phyloP scores from a whole-genome alignment of 176 grass and related monocot species.

The Pharus latifolius region DNA sequence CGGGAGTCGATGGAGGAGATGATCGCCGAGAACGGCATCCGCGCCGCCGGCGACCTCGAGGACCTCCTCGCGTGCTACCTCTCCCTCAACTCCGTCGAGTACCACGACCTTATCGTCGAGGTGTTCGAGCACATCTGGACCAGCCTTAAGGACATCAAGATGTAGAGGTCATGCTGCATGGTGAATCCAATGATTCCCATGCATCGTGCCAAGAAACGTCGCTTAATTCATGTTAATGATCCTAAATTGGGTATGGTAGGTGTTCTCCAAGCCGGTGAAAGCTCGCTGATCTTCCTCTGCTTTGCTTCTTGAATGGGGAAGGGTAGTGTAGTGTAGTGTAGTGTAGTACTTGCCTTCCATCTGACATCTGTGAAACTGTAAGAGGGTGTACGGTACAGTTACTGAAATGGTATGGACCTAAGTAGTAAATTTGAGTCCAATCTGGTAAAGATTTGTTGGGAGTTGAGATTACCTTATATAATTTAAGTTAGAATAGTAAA shows the following conservation, averaged over 20 bases:
- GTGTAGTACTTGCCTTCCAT: neutral
- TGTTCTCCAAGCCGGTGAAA: slow-evolving; percentile 8
- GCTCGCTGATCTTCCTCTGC: neutral
- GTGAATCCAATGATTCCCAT: neutral
- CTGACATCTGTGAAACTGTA: neutral
- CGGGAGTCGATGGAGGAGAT: slow-evolving; percentile 94
- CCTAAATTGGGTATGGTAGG: slow-evolving; percentile 19
- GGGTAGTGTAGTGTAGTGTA: too few species aligned
- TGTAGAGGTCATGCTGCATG: slow-evolving; percentile 22
- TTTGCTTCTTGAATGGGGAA: too few species aligned
- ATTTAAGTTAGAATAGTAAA: neutral
- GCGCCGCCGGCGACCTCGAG: slow-evolving; percentile 64
- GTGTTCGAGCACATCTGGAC: slow-evolving; percentile 84
- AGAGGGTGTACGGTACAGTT: neutral
- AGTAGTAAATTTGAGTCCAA: neutral
- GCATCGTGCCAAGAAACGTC: slow-evolving; percentile 1
- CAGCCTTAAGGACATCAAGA: slow-evolving; percentile 34
- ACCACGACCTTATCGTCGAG: slow-evolving; percentile 84
- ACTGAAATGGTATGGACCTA: neutral
- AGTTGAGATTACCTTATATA: neutral
- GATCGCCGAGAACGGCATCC: slow-evolving; percentile 71
- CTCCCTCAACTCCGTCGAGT: slow-evolving; percentile 70
- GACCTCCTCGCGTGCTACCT: slow-evolving; percentile 95
- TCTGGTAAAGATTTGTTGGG: neutral
- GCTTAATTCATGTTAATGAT: slow-evolving; percentile 12